Percentiles rank a stretch among this genome's conserved stretches.
phyloP scores from a whole-genome alignment of 208 protist genomes.

The Leishmania aethiopica region DNA sequence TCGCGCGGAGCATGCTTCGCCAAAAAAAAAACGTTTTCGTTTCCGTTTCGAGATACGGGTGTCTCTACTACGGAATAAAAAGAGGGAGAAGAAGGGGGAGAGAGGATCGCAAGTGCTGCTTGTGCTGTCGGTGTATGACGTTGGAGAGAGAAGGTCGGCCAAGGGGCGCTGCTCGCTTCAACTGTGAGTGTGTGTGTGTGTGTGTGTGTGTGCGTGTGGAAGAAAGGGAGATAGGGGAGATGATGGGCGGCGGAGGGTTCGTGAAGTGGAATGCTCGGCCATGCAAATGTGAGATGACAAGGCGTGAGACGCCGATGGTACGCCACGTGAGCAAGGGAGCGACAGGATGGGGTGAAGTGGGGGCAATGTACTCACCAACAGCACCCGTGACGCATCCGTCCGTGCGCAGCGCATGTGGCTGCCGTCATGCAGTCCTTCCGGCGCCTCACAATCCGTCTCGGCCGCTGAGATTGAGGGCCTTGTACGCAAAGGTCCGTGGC shows the following conservation, averaged over 20 bases:
- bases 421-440: background rate
- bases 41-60: background rate
- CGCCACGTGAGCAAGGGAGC: background rate
- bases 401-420: background rate
- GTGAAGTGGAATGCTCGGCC: background rate
- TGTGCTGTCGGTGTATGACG: background rate
- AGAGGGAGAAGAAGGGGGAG: no score
- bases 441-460: background rate
- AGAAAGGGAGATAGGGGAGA: background rate
- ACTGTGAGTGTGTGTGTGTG: background rate
- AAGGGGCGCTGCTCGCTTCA: background rate
- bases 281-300: background rate
- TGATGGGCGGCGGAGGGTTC: background rate
- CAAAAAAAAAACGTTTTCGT: background rate
- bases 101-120: background rate
- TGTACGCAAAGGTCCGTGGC: background rate
- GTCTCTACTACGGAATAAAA: background rate
- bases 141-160: background rate
- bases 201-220: background rate
- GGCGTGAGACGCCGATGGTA: background rate
- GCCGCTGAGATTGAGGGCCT: background rate
- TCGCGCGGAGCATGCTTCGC: conserved; percentile 58
- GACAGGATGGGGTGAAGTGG: background rate
- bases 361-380: background rate
- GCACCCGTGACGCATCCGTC: background rate